Conservation (phyloP, 371 early-diverging fungal species). For the Polyrhizophydium stewartii region DNA sequence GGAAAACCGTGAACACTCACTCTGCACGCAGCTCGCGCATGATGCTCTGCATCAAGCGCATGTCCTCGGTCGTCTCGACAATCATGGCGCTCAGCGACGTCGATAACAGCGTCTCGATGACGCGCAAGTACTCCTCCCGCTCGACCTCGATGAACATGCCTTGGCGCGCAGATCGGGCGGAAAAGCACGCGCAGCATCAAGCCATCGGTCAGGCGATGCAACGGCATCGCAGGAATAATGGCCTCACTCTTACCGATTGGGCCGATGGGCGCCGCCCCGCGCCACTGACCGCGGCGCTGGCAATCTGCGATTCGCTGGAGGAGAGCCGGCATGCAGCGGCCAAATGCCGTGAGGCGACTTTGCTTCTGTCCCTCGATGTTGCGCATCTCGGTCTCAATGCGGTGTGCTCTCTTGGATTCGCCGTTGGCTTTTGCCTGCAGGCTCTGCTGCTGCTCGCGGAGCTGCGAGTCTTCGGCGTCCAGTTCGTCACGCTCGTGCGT, state of each 20-base stretch:
- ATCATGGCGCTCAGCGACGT: background rate
- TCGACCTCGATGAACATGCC: conserved; percentile 64
- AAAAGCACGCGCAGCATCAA: no score
- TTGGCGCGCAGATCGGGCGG: background rate
- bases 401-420: background rate
- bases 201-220: no score
- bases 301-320: conserved; percentile 52
- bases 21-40: conserved; percentile 1
- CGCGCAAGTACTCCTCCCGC: conserved; percentile 55
- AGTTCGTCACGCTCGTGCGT: background rate
- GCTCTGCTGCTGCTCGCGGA: conserved; percentile 9
- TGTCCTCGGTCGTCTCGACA: conserved; percentile 71
- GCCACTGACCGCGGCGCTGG: conserved; percentile 43
- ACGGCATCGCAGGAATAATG: background rate
- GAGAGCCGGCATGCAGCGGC: conserved; percentile 62
- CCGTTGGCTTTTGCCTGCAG: background rate
- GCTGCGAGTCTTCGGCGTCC: background rate
- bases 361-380: conserved; percentile 49
- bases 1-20: background rate
- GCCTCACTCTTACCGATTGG: conserved; percentile 58
- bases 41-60: conserved; percentile 31
- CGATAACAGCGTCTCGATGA: conserved; percentile 57
- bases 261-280: conserved; percentile 68
- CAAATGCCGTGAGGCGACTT: conserved; percentile 68
- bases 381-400: background rate